phyloP scores from a whole-genome alignment of 192 early-diverging fungal species.

The Chytriomyces sp. region DNA sequence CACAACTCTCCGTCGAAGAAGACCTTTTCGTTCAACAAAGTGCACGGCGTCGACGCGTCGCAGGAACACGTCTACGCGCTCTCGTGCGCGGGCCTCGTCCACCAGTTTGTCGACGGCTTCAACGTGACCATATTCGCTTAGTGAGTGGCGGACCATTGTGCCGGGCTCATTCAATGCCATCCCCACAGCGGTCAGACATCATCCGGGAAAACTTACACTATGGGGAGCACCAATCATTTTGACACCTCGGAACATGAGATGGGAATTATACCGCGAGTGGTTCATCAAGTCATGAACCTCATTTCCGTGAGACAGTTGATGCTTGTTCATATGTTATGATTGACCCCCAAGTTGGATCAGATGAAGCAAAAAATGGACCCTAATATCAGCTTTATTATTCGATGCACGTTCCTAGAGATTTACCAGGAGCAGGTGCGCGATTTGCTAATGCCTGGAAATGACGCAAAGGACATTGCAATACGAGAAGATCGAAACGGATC shows the following conservation, averaged over 20 bases:
- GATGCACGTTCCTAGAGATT: conserved; percentile 56
- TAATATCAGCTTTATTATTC: conserved; percentile 34
- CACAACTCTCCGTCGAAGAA: conserved; percentile 2
- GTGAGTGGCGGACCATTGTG: conserved; percentile 23
- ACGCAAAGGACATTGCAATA: conserved; percentile 47
- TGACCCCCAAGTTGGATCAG: neutral
- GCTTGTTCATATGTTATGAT: neutral
- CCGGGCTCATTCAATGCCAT: neutral
- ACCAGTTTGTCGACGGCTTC: conserved; percentile 85
- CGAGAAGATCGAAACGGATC: conserved; percentile 49
- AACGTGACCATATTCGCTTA: conserved; percentile 92
- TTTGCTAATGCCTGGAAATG: conserved; percentile 37
- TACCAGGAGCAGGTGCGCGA: conserved; percentile 63
- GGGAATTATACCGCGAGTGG: conserved; percentile 56
- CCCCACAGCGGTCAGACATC: conserved; percentile 50
- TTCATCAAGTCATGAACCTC: conserved; percentile 41
- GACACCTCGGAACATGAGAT: conserved; percentile 28
- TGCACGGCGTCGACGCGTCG: conserved; percentile 56
- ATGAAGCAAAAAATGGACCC: conserved; percentile 19
- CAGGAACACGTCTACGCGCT: conserved; percentile 66
- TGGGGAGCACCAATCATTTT: conserved; percentile 43
- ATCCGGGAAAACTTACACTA: conserved; percentile 60
- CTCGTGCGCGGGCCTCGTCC: conserved; percentile 58
- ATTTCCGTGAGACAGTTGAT: conserved; percentile 21
- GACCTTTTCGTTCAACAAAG: conserved; percentile 69